Evolutionary conservation across 2,329 filamentous ascomycete genomes (phyloP), one percentile per base, ranked within the genome.

Genomic region (Boeremia lycopersici): DNA sequence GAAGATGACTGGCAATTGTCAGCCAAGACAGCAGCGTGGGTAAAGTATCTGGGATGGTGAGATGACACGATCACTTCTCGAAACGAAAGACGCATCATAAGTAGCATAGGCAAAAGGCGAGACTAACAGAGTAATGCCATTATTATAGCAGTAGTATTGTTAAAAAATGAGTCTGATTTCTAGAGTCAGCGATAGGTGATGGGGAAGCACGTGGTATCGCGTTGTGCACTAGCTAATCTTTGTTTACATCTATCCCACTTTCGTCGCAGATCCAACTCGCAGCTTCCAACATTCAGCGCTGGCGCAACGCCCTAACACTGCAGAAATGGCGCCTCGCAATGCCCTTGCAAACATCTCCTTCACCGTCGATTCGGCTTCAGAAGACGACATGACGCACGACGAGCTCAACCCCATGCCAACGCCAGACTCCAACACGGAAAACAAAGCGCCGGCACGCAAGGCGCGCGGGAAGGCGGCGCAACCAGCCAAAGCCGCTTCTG

Each of bases 21-120:
- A 73, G 66, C 25, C 84, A 81, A 78, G 78, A 63, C 62, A 62
- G 1, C 65, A 69, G 1, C 76, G 79, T 70, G 78, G 77, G 59
- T 41, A 64, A 52, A 36, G 53, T 65, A 9, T 75, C 74, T 61
- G 51, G 57, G 53, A 61, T 72, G 44, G 63, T 60, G 53, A 51
- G 48, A 19, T 26, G 13, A 7, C 23, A 15, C 17, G 33, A 17
- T 12, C 3, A 8, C 7, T 35, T 12, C n/a, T 8, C 3, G 7
- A 8, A 23, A 23, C 19, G 5, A 23, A 2, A 3, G 19, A 5
- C 2, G 19, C 5, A 23, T 23, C 19, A 23, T 23, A 23, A 5
- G 5, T 2, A 23, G 19, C 19, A 23, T 23, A 5, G 3, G 5
- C 19, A 23, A 23, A 2, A 23, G 19, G 19, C 19, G 19, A 23